Percentiles rank a stretch among this genome's conserved stretches.
These are phyloP conservation scores for Lactarius tabidus DNA, from an alignment of 768 basidiomycete species.

Conservation along the genomic window DNA sequence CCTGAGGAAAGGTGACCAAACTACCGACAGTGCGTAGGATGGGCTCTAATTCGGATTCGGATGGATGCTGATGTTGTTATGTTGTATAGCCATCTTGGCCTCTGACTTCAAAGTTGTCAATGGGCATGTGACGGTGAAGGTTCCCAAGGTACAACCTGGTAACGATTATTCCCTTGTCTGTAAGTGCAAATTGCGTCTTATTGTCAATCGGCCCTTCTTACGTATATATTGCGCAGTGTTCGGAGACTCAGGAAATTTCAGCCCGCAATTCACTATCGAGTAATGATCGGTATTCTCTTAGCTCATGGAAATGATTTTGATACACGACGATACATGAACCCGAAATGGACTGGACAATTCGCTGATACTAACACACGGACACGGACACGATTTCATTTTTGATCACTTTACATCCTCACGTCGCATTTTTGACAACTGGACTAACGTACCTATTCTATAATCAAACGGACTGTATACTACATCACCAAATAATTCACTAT, in stretches of 20 bases:
- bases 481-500: neutral
- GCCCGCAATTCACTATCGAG: slow-evolving; percentile 31
- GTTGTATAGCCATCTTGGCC: neutral
- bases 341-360: neutral
- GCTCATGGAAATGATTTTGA: neutral
- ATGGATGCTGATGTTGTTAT: neutral
- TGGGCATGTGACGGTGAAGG: slow-evolving; percentile 15
- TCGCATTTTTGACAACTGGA: neutral
- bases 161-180: slow-evolving; percentile 10
- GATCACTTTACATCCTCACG: neutral
- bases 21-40: neutral
- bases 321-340: neutral
- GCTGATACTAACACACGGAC: neutral
- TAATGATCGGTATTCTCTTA: neutral
- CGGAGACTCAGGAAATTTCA: slow-evolving; percentile 34
- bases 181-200: slow-evolving; percentile 2
- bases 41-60: neutral
- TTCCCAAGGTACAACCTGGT: slow-evolving; percentile 4
- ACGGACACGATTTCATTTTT: neutral
- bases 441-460: neutral
- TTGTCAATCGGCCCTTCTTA: neutral
- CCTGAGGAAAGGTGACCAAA: neutral
- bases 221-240: slow-evolving; percentile 28
- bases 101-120: slow-evolving; percentile 1
- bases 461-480: neutral